phyloP scores from a whole-genome alignment of 106 monocot genomes.

The Apostasia shenzhenica region DNA sequence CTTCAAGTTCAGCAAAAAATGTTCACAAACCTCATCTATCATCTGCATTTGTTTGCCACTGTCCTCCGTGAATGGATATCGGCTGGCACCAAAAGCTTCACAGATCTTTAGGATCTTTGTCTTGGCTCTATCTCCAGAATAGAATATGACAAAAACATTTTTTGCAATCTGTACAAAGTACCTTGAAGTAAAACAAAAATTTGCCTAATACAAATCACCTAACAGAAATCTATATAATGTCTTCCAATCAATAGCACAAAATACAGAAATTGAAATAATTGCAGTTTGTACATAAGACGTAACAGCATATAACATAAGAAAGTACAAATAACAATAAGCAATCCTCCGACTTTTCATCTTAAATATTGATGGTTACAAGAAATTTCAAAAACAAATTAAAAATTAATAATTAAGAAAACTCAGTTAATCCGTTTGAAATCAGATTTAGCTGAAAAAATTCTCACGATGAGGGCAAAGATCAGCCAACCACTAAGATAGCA shows the following conservation, averaged over 20 bases:
- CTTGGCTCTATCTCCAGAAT: slow-evolving; percentile 97
- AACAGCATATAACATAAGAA: too few species aligned
- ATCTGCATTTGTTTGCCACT: slow-evolving; percentile 69
- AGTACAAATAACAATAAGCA: too few species aligned
- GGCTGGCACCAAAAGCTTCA: slow-evolving; percentile 96
- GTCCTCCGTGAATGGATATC: slow-evolving; percentile 88
- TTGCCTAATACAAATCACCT: background rate
- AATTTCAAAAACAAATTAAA: too few species aligned
- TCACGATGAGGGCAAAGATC: too few species aligned
- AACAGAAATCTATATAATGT: background rate
- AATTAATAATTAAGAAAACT: too few species aligned
- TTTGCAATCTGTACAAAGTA: slow-evolving; percentile 55
- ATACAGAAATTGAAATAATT: too few species aligned
- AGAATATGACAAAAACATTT: slow-evolving; percentile 95
- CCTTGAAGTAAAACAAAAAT: background rate
- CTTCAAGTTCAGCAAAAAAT: background rate
- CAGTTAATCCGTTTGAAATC: too few species aligned
- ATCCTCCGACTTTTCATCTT: too few species aligned
- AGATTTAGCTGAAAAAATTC: too few species aligned
- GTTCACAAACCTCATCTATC: slow-evolving; percentile 59
- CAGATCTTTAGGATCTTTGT: slow-evolving; percentile 94
- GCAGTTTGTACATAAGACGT: too few species aligned
- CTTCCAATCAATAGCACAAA: background rate
- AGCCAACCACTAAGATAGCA: too few species aligned
- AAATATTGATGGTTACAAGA: too few species aligned